Conservation (phyloP, 73 alveolate genomes). For the Tetrahymena malaccensis region DNA sequence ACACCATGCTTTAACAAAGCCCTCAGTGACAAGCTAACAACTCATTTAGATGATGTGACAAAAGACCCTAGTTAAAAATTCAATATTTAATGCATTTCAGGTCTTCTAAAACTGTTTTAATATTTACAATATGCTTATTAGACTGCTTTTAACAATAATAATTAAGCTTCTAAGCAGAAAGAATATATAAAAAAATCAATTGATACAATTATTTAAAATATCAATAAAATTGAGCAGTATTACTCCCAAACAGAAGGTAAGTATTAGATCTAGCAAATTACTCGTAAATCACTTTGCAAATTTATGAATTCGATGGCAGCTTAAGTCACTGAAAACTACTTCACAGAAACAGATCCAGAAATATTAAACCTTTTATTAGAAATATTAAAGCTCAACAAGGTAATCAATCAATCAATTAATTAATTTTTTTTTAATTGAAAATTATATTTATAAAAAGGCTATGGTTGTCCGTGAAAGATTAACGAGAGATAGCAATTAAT, state of each 20-base stretch:
- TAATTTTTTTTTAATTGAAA: not conserved
- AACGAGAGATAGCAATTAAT: not conserved
- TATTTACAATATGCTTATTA: not conserved
- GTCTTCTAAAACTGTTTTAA: not conserved
- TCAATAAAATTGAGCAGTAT: not conserved
- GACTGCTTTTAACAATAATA: not conserved
- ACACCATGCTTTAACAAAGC: not conserved
- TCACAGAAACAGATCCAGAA: not conserved
- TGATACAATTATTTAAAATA: not conserved
- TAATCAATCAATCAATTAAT: not conserved
- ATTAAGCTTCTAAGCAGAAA: not conserved
- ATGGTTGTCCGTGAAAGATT: not conserved
- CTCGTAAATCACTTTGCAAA: not conserved
- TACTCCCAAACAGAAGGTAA: not conserved
- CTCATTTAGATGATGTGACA: not conserved
- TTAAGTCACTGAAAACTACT: not conserved
- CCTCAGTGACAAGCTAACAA: not conserved
- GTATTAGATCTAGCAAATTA: not conserved
- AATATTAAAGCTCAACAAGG: not conserved
- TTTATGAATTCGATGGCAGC: not conserved
- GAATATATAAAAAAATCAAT: not conserved
- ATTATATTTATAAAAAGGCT: not conserved
- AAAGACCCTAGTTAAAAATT: not conserved
- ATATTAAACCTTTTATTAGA: not conserved
- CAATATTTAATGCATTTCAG: not conserved